Base-by-base conservation (phyloP, 345 rosid species). In the Hypericum androsaemum region DNA sequence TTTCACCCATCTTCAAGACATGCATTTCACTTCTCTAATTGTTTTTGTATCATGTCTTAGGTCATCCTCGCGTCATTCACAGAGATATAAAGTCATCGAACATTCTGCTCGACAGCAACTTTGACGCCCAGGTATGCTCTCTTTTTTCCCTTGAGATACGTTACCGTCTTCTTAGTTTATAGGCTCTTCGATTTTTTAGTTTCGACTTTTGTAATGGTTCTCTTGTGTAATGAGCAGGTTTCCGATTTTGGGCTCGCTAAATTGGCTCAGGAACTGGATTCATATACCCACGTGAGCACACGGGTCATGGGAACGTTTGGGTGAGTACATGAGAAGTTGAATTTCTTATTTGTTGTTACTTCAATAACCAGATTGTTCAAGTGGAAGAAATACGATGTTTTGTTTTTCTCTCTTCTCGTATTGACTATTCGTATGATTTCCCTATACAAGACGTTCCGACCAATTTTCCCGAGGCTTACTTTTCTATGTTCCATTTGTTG, bases 301-400 rank as follows among this genome's bases (percentile, higher is more conserved):
- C 96, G 98, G 22, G 98, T 92, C 38, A 85, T 92, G 95, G 98
- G 98, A 58, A 92, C 98, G 43, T 92, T 92, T 57, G 96, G 98
- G 98, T 82, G 59, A 47, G 82, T 80, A 46, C 58, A 49, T 38
- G 32, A 12, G 39, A 15, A 54, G 16, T 7, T 50, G 47, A 8
- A 35, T 13, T 52, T 6, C 35, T 28, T 65, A 8, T 7, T 37
- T 12, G 39, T 2, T 22, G 32, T 22, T 22, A 4, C 32, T 22
- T 22, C 32, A 22, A 22, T 22, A 22, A 22, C 32, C 32, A 22
- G 32, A 22, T 22, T 22, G 32, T 22, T 22, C 32, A 22, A 22
- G 32, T 22, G 32, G 4, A 22, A 22, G 32, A 22, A 22, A 22
- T 22, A 22, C 4, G 32, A 22, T 22, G 32, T 22, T 22, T 22